A percentile compares a stretch with the other conserved stretches of the same genome.
These are phyloP conservation scores for Lophiostoma macrostomum DNA, from an alignment of 495 filamentous ascomycete genomes.

Conservation along the genomic window DNA sequence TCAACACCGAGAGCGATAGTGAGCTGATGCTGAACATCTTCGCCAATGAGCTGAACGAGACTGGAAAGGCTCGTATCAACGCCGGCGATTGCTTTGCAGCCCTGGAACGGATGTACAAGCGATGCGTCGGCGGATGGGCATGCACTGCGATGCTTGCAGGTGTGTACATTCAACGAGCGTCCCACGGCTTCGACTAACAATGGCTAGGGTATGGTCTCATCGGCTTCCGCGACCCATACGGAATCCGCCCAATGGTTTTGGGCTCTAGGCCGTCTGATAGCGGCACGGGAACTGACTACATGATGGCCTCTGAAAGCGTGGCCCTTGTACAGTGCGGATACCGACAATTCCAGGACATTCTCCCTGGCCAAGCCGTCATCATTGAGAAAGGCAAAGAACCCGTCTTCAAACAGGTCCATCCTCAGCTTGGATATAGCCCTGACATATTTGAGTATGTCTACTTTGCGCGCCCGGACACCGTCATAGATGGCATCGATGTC, in stretches of 20 bases:
- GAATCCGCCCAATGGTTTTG: slow-evolving; percentile 85
- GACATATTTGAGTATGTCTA: slow-evolving; percentile 94
- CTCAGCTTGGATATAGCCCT: slow-evolving; percentile 71
- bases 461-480: slow-evolving; percentile 82
- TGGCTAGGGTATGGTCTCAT: slow-evolving; percentile 72
- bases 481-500: slow-evolving; percentile 92
- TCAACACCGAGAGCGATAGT: slow-evolving; percentile 94
- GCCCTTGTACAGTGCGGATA: slow-evolving; percentile 87
- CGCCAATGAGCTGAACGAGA: slow-evolving; percentile 88
- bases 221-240: slow-evolving; percentile 84
- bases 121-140: slow-evolving; percentile 81
- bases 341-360: slow-evolving; percentile 73
- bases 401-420: slow-evolving; percentile 71
- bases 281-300: slow-evolving; percentile 77
- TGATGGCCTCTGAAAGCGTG: slow-evolving; percentile 96
- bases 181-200: slow-evolving; percentile 18
- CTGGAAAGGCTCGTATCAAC: slow-evolving; percentile 94
- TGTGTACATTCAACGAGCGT: slow-evolving; percentile 33
- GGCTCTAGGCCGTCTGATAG: slow-evolving; percentile 69
- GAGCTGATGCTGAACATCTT: slow-evolving; percentile 96
- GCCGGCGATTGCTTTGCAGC: slow-evolving; percentile 82
- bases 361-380: slow-evolving; percentile 91
- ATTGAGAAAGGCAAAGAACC: slow-evolving; percentile 80
- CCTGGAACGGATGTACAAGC: slow-evolving; percentile 69
- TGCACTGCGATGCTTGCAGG: slow-evolving; percentile 92